Evolutionary conservation across 208 protist genomes (phyloP), one percentile per base, ranked within the genome.

Genomic region (Acanthamoeba healyi): DNA sequence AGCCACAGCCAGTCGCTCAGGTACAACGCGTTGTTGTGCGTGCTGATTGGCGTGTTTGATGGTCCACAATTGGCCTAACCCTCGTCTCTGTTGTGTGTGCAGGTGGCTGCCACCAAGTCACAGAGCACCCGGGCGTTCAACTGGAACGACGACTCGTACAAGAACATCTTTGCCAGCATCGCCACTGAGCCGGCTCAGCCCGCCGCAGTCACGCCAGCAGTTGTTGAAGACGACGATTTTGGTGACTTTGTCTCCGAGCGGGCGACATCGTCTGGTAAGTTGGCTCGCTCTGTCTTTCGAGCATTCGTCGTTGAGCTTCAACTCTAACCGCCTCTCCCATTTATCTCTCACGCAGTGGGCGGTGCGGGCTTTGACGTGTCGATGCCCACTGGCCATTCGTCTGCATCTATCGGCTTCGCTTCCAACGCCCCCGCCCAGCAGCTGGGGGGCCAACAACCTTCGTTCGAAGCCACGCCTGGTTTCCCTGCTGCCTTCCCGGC

Each of bases 141-240:
- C 67, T 77, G 67, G 67, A 77, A 77, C 38, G 67, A 77, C 67
- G 67, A 77, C 38, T 77, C 67, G 34, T 77, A 77, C 67, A 36
- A 42, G 38, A 77, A 42, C 29, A 77, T 77, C 29, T 77, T 77
- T 24, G 29, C 67, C 15, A 77, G 6, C 67, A 77, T 77, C 38
- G 34, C 67, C 19, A 29, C 32, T 22, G 34, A 36, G 67, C 10
- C 34, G 0, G 7, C 67, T 6, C 32, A 24, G 14, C 15, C 67
- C 67, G 42, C n/a, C 63, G 63, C 67, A 65, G 56, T 15, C 49
- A 54, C 10, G 10, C 49, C 26, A 32, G 3, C 56, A 6, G 1
- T 26, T 34, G 15, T 32, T 38, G 67, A 77, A 26, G 67, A 42
- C n/a, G 65, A 77, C 29, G 67, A 77, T 9, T 77, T 77, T 42